Percentiles rank a stretch among this genome's conserved stretches.
Conservation (phyloP, 495 filamentous ascomycete species). For the Chlorociboria aeruginascens region DNA sequence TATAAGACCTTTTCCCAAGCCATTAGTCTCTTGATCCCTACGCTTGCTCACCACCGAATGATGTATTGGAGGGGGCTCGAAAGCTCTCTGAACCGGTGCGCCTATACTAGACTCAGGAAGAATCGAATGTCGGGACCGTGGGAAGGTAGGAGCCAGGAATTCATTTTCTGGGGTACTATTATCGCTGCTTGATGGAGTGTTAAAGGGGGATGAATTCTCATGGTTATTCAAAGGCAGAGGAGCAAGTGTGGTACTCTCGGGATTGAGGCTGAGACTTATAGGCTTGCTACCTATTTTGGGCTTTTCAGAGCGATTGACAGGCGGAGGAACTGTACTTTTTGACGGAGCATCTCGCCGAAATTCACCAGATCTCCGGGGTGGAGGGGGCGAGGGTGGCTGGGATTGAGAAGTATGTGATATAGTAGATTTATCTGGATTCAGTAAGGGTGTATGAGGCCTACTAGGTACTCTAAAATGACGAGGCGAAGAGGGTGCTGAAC, state of each 20-base stretch:
- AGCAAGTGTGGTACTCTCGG: slow-evolving; percentile 16
- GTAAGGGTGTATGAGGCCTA: slow-evolving; percentile 34
- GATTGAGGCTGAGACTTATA: slow-evolving; percentile 18
- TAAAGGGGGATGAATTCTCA: slow-evolving; percentile 72
- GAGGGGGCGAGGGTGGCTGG: slow-evolving; percentile 41
- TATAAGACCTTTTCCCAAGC: slow-evolving; percentile 18
- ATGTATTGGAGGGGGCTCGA: slow-evolving; percentile 39
- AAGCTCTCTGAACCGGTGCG: slow-evolving; percentile 5
- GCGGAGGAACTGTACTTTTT: slow-evolving; percentile 43
- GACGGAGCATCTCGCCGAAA: slow-evolving; percentile 29
- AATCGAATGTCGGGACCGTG: slow-evolving; percentile 21
- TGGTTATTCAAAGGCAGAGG: slow-evolving; percentile 17
- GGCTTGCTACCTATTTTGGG: slow-evolving; percentile 53
- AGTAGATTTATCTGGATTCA: slow-evolving; percentile 33
- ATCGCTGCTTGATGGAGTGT: slow-evolving; percentile 72
- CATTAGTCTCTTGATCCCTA: slow-evolving; percentile 27
- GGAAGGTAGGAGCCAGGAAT: slow-evolving; percentile 26
- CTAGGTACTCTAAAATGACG: slow-evolving; percentile 42
- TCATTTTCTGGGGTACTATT: slow-evolving; percentile 40
- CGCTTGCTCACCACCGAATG: slow-evolving; percentile 26
- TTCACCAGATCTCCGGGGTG: slow-evolving; percentile 40
- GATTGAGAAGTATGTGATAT: slow-evolving; percentile 20
- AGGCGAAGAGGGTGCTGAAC: slow-evolving; percentile 36
- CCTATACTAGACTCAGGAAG: slow-evolving; percentile 2
- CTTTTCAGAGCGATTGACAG: slow-evolving; percentile 72